A percentile compares a stretch with the other conserved stretches of the same genome.
Conservation (phyloP, 2,329 filamentous ascomycete genomes). For the Delphinella strobiligena region DNA sequence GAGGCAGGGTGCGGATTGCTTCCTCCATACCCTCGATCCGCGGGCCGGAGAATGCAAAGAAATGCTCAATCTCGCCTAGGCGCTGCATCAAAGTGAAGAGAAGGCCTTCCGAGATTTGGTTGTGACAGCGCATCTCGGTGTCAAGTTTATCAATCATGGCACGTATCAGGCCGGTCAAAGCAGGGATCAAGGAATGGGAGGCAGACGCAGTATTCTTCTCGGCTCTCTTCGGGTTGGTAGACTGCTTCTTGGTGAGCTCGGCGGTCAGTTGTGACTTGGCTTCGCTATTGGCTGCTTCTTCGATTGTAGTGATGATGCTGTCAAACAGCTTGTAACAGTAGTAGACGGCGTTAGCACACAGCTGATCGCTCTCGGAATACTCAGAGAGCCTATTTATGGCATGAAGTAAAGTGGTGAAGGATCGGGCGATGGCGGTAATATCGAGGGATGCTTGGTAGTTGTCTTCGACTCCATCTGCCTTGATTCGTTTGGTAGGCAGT, state of each 20-base stretch:
- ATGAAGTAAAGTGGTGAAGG: constrained; percentile 25
- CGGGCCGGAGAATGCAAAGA: constrained; percentile 24
- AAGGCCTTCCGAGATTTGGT: constrained; percentile 32
- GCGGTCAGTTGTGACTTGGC: background rate
- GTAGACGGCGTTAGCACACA: constrained; percentile 2
- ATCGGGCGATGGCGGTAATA: constrained; percentile 20
- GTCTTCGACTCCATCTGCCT: constrained; percentile 9
- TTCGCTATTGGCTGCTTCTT: constrained; percentile 13
- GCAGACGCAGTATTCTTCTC: constrained; percentile 9
- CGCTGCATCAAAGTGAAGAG: constrained; percentile 28
- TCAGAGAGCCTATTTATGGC: constrained; percentile 16
- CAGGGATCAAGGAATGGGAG: constrained; percentile 5
- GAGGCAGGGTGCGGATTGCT: constrained; percentile 13
- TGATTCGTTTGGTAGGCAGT: constrained; percentile 2
- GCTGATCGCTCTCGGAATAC: background rate
- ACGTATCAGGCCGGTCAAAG: constrained; percentile 17
- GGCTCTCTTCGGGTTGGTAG: constrained; percentile 12
- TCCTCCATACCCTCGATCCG: constrained; percentile 13
- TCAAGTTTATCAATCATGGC: constrained; percentile 27
- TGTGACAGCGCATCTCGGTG: constrained; percentile 22
- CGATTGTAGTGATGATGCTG: constrained; percentile 1
- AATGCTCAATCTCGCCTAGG: constrained; percentile 26
- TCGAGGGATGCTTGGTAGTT: too few species aligned
- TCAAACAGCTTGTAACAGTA: constrained; percentile 12
- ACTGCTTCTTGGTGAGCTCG: background rate